Conservation (phyloP, 2,329 filamentous ascomycete species). For the Epichloe hybrida region DNA sequence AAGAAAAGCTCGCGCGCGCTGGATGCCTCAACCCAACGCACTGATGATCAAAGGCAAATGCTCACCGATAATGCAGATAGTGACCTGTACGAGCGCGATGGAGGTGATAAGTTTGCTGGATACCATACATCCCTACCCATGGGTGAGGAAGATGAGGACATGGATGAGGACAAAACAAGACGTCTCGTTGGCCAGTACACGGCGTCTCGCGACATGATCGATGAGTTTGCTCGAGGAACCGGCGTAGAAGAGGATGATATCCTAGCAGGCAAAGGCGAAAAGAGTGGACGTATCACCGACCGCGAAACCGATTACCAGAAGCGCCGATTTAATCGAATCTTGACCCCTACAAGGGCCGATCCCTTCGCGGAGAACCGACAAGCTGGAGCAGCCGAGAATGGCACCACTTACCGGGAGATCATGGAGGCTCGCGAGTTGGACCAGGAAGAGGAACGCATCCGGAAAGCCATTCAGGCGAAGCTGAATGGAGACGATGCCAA, state of each 20-base stretch:
- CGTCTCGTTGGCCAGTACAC: conserved; percentile 92
- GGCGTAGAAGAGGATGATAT: conserved; percentile 90
- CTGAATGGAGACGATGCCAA: conserved; percentile 44
- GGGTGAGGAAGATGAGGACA: conserved; percentile 64
- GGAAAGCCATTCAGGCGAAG: conserved; percentile 66
- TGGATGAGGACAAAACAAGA: conserved; percentile 61
- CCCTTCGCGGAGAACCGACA: conserved; percentile 68
- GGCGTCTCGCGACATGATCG: conserved; percentile 78
- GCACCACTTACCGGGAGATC: conserved; percentile 72
- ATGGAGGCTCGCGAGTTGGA: conserved; percentile 88
- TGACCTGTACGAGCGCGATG: conserved; percentile 69
- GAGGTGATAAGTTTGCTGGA: conserved; percentile 68
- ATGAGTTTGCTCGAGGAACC: conserved; percentile 76
- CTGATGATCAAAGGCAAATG: conserved; percentile 82
- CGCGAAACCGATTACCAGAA: conserved; percentile 97
- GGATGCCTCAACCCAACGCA: conserved; percentile 67
- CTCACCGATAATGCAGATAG: conserved; percentile 83
- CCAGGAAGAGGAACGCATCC: conserved; percentile 81
- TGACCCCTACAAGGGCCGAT: conserved; percentile 77
- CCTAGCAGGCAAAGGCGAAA: conserved; percentile 67
- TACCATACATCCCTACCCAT: conserved; percentile 84
- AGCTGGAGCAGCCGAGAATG: conserved; percentile 53
- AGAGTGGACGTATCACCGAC: conserved; percentile 79
- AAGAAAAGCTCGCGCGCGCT: conserved; percentile 75
- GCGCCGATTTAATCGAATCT: conserved; percentile 73